Conservation (phyloP, 176 grass and related monocot species). For the Eragrostis nindensis region DNA sequence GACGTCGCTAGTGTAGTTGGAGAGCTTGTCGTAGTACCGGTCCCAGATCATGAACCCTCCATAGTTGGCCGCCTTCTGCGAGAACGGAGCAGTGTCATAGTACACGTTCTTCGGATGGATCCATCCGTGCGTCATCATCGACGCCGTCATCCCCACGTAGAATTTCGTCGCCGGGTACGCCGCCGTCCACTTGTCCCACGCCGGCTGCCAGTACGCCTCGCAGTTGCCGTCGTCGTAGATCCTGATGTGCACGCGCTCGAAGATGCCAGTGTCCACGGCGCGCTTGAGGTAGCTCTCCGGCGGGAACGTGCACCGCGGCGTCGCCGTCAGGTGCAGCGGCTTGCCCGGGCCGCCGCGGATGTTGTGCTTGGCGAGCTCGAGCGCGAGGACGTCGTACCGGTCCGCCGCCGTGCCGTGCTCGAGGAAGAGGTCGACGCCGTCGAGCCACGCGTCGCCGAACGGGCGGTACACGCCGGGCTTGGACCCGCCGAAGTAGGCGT, state of each 20-base stretch:
- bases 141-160: conserved; percentile 27
- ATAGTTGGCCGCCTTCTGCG: conserved; percentile 24
- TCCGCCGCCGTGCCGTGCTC: conserved; percentile 3
- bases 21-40: not conserved
- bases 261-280: conserved; percentile 21
- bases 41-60: conserved; percentile 31
- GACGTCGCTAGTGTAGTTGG: conserved; percentile 21
- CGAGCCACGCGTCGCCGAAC: conserved; percentile 28
- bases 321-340: conserved; percentile 44
- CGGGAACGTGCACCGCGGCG: conserved; percentile 35
- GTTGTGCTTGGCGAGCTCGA: conserved; percentile 35
- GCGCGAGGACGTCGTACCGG: conserved; percentile 31
- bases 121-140: conserved; percentile 4
- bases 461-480: not conserved
- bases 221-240: conserved; percentile 37
- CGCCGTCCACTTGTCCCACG: conserved; percentile 37
- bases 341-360: conserved; percentile 27
- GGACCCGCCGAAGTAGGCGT: conserved; percentile 21
- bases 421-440: conserved; percentile 32
- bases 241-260: conserved; percentile 37
- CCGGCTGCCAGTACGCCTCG: not conserved
- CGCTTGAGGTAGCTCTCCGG: not conserved
- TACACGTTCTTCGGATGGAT: conserved; percentile 32
- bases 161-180: conserved; percentile 35
- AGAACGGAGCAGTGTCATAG: conserved; percentile 3